Evolutionary conservation across 2,329 filamentous ascomycete genomes (phyloP).

Genomic region (Furcasterigmium sp.): DNA sequence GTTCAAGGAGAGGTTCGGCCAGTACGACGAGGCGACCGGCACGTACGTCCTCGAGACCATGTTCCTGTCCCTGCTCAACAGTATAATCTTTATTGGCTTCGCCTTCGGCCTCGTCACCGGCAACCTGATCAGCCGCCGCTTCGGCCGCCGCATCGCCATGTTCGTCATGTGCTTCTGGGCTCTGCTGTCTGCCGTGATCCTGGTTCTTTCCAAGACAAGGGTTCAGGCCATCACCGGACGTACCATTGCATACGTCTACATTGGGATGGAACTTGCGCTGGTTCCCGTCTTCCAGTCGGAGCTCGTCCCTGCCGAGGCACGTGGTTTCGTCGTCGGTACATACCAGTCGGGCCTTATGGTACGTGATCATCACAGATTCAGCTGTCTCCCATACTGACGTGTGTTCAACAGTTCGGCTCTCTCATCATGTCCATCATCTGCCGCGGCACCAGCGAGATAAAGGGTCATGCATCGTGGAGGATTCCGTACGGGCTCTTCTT

Average conservation of each 20-base stretch:
- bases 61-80: conserved; percentile 28
- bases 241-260: conserved; percentile 29
- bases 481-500: conserved; percentile 28
- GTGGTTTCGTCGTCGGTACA: conserved; percentile 26
- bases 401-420: neutral
- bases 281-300: conserved; percentile 29
- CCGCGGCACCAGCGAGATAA: conserved; percentile 20
- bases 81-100: conserved; percentile 25
- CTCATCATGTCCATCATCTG: conserved; percentile 20
- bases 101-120: conserved; percentile 20
- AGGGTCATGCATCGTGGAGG: conserved; percentile 21
- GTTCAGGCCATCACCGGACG: conserved; percentile 26
- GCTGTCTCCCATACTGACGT: neutral
- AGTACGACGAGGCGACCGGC: conserved; percentile 14
- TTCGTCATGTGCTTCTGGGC: conserved; percentile 30
- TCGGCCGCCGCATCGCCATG: conserved; percentile 26
- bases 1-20: conserved; percentile 25
- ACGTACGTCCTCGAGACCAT: conserved; percentile 19
- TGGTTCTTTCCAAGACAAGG: conserved; percentile 21
- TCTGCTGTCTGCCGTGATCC: conserved; percentile 22
- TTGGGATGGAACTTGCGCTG: conserved; percentile 32
- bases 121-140: conserved; percentile 20
- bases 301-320: conserved; percentile 19
- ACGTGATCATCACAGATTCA: conserved; percentile 2
- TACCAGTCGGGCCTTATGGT: conserved; percentile 25